These are phyloP conservation scores for Colletotrichum sp. DNA, from an alignment of 2,329 filamentous ascomycete species.

Conservation along the genomic window DNA sequence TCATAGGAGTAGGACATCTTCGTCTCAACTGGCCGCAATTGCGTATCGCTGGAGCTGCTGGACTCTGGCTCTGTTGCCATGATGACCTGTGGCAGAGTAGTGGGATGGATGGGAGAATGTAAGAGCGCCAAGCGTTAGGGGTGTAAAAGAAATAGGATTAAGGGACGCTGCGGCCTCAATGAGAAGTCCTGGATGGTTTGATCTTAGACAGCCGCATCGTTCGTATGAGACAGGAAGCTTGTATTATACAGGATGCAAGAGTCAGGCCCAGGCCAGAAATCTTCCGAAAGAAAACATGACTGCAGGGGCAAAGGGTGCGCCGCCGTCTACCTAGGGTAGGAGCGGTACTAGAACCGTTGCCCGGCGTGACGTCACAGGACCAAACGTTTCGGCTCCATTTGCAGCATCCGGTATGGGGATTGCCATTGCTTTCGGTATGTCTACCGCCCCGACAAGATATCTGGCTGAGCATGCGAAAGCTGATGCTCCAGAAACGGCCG, in stretches of 20 bases:
- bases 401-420: not conserved
- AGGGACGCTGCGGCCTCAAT: not conserved
- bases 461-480: not conserved
- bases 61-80: not conserved
- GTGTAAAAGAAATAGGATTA: not conserved
- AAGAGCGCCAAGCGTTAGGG: not conserved
- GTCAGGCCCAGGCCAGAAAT: not conserved
- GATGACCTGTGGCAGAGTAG: not conserved
- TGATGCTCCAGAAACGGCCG: not conserved
- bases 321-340: not conserved
- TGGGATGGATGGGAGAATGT: not conserved
- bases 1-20: conserved; percentile 36
- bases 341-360: not conserved
- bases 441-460: not conserved
- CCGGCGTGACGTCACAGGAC: not conserved
- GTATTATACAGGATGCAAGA: not conserved
- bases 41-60: not conserved
- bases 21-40: not conserved
- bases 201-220: not conserved
- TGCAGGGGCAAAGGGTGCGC: not conserved
- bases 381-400: not conserved
- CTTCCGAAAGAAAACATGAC: not conserved
- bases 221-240: not conserved
- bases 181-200: not conserved
- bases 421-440: not conserved